phyloP scores from a whole-genome alignment of 495 filamentous ascomycete species.

The Trichoderma asperelloides region DNA sequence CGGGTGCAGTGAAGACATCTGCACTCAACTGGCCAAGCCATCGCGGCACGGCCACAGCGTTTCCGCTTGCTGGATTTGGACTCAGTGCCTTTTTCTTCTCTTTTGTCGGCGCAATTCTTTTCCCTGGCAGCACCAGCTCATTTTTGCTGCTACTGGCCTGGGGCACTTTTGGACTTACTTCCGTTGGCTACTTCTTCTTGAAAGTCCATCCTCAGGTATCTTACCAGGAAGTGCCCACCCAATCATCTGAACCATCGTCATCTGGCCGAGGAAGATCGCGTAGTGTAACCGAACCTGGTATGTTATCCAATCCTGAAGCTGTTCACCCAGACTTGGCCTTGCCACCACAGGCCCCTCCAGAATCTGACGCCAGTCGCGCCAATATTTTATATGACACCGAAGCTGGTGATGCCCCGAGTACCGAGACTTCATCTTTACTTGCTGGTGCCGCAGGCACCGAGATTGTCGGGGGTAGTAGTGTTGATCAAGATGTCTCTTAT shows the following conservation, averaged over 20 bases:
- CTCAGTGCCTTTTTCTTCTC: constrained; percentile 96
- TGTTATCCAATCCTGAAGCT: constrained; percentile 24
- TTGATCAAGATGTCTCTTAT: constrained; percentile 49
- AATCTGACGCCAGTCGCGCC: constrained; percentile 3
- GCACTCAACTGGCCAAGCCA: constrained; percentile 89
- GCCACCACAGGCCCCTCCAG: background rate
- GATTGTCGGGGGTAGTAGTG: constrained; percentile 39
- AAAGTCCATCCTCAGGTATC: constrained; percentile 57
- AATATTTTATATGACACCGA: background rate
- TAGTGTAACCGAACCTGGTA: constrained; percentile 53
- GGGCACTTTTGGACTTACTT: constrained; percentile 68
- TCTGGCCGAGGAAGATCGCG: background rate
- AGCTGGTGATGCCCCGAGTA: constrained; percentile 31
- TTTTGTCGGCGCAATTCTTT: constrained; percentile 61
- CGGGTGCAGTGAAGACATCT: constrained; percentile 75
- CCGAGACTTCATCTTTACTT: constrained; percentile 73
- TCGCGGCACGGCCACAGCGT: constrained; percentile 87
- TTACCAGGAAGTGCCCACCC: constrained; percentile 57
- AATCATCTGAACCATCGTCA: background rate
- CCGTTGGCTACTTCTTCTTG: constrained; percentile 72
- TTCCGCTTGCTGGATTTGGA: constrained; percentile 87
- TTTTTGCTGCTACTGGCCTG: constrained; percentile 73
- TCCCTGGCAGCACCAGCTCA: constrained; percentile 71
- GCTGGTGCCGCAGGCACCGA: constrained; percentile 33
- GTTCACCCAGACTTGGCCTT: background rate